Evolutionary conservation across 306 rosid genomes (phyloP).

Genomic region (cucumber (Cucumis sativus)): DNA sequence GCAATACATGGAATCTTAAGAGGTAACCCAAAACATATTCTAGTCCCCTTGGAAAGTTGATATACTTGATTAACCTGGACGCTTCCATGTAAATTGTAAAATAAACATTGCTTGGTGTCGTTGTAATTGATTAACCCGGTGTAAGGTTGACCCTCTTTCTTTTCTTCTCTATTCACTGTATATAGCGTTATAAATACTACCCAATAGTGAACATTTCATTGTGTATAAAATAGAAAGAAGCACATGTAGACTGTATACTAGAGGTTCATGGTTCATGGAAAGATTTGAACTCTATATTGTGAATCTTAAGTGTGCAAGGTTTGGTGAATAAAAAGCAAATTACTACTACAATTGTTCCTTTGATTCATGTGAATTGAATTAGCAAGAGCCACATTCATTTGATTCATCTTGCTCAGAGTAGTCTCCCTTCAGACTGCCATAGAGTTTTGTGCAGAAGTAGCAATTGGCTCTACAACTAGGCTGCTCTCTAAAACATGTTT

Average conservation of each 20-base stretch:
- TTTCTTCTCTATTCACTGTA: neutral
- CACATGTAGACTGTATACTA: neutral
- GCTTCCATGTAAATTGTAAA: slow-evolving; percentile 1
- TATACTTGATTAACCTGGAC: neutral
- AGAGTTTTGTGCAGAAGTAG: too few relatives aligned
- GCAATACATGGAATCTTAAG: slow-evolving; percentile 56
- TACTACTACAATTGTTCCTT: neutral
- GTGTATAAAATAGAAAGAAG: neutral
- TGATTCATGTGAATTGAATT: neutral
- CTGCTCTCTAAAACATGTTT: neutral
- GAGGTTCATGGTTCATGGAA: neutral
- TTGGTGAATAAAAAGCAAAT: neutral
- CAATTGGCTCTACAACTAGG: neutral
- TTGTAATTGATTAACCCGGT: neutral
- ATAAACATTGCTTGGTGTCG: neutral
- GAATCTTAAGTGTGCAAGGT: neutral
- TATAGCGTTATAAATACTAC: neutral
- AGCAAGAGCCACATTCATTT: neutral
- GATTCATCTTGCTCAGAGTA: neutral
- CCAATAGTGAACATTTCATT: neutral
- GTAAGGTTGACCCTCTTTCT: neutral
- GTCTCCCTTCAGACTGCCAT: too few relatives aligned
- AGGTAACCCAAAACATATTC: slow-evolving; percentile 9
- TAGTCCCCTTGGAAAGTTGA: neutral
- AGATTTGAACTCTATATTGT: neutral